A percentile compares a stretch with the other conserved stretches of the same genome.
Evolutionary conservation across 805 yeast genomes (phyloP).

Genomic region (Cyberlindnera galapagoensis): DNA sequence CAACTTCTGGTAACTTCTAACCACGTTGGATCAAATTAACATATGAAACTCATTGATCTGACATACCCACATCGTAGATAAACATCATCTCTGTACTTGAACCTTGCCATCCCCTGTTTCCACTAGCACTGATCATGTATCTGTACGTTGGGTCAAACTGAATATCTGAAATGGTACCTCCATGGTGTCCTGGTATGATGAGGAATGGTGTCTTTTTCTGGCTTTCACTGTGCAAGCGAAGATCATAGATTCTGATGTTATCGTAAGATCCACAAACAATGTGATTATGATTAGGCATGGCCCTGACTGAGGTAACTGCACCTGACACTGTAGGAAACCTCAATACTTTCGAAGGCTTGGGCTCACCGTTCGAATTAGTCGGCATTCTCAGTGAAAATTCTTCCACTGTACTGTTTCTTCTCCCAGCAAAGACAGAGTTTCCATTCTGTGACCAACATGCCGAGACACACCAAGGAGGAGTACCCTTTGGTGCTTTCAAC

Average conservation of each 20-base stretch:
- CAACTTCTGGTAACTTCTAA: no score
- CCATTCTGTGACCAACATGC: constrained; percentile 89
- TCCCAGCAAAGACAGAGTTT: constrained; percentile 69
- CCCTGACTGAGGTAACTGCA: constrained; percentile 72
- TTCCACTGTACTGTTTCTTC: constrained; percentile 85
- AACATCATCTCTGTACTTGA: constrained; percentile 71
- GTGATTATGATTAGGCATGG: constrained; percentile 77
- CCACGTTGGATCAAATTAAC: no score
- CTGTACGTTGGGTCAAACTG: constrained; percentile 82
- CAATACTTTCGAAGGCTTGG: constrained; percentile 50
- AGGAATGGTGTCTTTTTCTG: constrained; percentile 56
- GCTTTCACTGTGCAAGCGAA: constrained; percentile 34
- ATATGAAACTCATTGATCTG: no score
- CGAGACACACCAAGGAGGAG: constrained; percentile 93
- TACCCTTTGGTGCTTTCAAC: constrained; percentile 48
- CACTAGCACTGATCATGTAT: constrained; percentile 86
- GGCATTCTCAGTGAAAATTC: constrained; percentile 62
- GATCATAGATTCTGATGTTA: constrained; percentile 81
- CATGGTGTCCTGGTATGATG: constrained; percentile 95
- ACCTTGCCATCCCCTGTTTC: constrained; percentile 95
- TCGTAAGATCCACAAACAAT: constrained; percentile 85
- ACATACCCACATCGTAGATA: constrained; percentile 69
- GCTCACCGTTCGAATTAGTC: constrained; percentile 27
- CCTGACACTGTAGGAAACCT: constrained; percentile 86
- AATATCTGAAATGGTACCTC: constrained; percentile 76